These are phyloP conservation scores for Tieghemiomyces parasiticus DNA, from an alignment of 192 early-diverging fungal genomes.

Conservation along the genomic window DNA sequence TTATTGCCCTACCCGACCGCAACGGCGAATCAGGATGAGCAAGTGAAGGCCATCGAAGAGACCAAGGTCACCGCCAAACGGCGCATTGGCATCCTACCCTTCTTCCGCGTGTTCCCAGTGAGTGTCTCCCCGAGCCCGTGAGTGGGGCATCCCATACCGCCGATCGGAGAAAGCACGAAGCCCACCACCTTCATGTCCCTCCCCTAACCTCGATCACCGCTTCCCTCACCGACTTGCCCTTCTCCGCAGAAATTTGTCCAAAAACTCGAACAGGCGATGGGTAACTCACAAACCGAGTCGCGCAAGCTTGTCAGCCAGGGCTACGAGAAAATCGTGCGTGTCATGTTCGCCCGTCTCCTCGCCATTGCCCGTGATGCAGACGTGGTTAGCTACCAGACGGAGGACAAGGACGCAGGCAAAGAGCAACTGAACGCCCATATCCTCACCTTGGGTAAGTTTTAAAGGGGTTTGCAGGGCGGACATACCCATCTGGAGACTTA, in stretches of 20 bases:
- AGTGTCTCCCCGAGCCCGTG: too few species aligned
- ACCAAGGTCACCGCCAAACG: constrained; percentile 78
- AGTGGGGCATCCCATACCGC: too few species aligned
- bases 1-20: too few species aligned
- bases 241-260: constrained; percentile 54
- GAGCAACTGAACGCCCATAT: constrained; percentile 82
- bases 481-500: background rate
- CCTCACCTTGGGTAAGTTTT: constrained; percentile 48
- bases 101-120: constrained; percentile 80
- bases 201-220: background rate
- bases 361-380: constrained; percentile 62
- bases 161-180: too few species aligned
- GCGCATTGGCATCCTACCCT: constrained; percentile 77
- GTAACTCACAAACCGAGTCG: constrained; percentile 40
- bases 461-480: background rate
- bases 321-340: constrained; percentile 65
- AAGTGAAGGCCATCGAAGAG: constrained; percentile 79
- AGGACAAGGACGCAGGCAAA: constrained; percentile 65
- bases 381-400: constrained; percentile 32
- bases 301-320: constrained; percentile 57
- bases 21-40: constrained; percentile 74
- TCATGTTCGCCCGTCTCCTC: constrained; percentile 80
- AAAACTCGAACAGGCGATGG: constrained; percentile 37
- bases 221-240: background rate
- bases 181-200: too few species aligned